Percentiles rank a stretch among this genome's conserved stretches.
Evolutionary conservation across 192 early-diverging fungal genomes (phyloP).

Genomic region (Linnemannia zychae): DNA sequence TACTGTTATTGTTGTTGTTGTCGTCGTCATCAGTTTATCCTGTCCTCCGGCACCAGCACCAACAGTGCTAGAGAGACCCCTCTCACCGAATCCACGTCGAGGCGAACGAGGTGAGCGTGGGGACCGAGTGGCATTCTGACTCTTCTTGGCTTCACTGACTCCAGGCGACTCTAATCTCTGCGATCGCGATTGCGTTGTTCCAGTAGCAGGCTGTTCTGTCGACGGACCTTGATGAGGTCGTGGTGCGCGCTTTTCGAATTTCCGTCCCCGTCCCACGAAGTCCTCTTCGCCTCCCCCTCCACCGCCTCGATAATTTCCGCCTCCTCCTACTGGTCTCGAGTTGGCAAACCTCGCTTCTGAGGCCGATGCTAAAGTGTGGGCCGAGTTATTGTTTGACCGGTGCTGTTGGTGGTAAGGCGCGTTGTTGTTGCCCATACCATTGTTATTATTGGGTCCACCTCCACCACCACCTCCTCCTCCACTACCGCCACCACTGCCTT

Average conservation of each 20-base stretch:
- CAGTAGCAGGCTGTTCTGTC: not conserved
- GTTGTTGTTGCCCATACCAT: not conserved
- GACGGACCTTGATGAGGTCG: not conserved
- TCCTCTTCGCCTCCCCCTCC: slow-evolving; percentile 10
- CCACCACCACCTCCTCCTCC: not conserved
- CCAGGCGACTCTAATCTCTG: slow-evolving; percentile 8
- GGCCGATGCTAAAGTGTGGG: not conserved
- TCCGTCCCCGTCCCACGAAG: not conserved
- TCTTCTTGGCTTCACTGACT: slow-evolving; percentile 18
- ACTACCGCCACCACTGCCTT: not conserved
- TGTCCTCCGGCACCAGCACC: not conserved
- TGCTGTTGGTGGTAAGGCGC: not conserved
- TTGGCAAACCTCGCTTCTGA: slow-evolving; percentile 5
- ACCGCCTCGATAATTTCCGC: not conserved
- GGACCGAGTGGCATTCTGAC: slow-evolving; percentile 10
- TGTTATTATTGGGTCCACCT: not conserved
- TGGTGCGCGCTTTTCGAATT: not conserved
- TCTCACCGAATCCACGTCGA: slow-evolving; percentile 41
- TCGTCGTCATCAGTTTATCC: not conserved
- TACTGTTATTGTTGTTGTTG: not conserved
- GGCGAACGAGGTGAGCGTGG: slow-evolving; percentile 38
- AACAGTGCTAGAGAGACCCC: not conserved
- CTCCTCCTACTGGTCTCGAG: slow-evolving; percentile 4
- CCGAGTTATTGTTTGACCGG: not conserved
- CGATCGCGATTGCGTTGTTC: not conserved